Evolutionary conservation across 495 filamentous ascomycete genomes (phyloP).

Genomic region (Neurospora terricola): DNA sequence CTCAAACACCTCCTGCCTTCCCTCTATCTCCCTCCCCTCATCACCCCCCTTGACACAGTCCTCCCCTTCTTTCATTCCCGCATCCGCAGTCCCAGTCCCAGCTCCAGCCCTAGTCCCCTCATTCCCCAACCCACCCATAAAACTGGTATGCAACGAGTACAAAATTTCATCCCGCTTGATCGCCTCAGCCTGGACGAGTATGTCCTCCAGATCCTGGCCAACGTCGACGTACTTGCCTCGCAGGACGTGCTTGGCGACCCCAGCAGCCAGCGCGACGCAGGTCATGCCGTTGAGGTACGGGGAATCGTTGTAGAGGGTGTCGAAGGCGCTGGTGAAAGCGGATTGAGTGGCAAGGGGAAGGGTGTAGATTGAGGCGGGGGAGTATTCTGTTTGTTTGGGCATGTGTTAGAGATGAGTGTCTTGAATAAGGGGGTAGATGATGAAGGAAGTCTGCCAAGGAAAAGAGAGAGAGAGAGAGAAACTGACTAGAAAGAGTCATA

Average conservation of each 20-base stretch:
- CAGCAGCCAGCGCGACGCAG: conserved; percentile 22
- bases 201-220: conserved; percentile 24
- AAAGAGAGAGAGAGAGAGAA: neutral
- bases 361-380: conserved; percentile 9
- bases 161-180: conserved; percentile 13
- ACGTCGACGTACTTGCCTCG: conserved; percentile 23
- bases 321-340: conserved; percentile 12
- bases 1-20: conserved; percentile 11
- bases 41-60: neutral
- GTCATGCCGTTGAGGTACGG: conserved; percentile 28
- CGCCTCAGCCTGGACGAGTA: conserved; percentile 16
- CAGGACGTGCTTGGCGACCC: conserved; percentile 17
- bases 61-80: neutral
- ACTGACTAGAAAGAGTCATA: conserved; percentile 23
- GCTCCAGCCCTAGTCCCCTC: neutral
- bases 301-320: conserved; percentile 22
- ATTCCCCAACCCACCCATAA: conserved; percentile 19
- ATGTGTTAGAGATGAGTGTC: neutral
- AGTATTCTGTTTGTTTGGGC: conserved; percentile 12
- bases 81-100: too few relatives aligned
- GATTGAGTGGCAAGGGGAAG: conserved; percentile 11
- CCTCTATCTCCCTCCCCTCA: neutral
- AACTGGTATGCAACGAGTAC: conserved; percentile 18
- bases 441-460: too few relatives aligned
- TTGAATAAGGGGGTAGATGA: too few relatives aligned